phyloP scores from a whole-genome alignment of 768 basidiomycete genomes.

The Rhizopogon roseolus region DNA sequence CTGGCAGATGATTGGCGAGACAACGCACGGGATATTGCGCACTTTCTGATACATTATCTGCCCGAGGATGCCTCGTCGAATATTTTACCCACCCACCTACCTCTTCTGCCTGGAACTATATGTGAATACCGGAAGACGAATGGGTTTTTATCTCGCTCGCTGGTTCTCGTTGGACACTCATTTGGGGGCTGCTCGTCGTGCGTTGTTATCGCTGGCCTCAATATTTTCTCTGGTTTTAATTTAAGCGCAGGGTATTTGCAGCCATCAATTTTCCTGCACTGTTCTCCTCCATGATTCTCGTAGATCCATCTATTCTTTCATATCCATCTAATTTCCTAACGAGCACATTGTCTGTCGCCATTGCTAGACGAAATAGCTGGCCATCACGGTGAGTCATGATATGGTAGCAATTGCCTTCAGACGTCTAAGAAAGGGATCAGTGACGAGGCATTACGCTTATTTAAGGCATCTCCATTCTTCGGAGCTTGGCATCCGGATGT shows the following conservation, averaged over 20 bases:
- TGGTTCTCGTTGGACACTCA: conserved; percentile 78
- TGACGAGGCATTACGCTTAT: conserved; percentile 49
- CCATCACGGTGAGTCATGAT: conserved; percentile 40
- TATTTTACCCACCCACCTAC: conserved; percentile 48
- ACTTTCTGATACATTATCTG: conserved; percentile 66
- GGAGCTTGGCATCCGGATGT: conserved; percentile 60
- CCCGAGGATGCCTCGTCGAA: conserved; percentile 35
- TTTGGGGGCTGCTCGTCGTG: conserved; percentile 77
- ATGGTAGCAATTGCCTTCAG: neutral
- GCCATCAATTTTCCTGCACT: conserved; percentile 59
- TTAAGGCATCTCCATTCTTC: conserved; percentile 63
- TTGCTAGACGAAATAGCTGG: conserved; percentile 63
- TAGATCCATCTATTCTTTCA: conserved; percentile 69
- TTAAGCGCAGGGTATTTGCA: conserved; percentile 46
- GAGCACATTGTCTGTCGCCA: conserved; percentile 34
- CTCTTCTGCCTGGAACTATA: conserved; percentile 39
- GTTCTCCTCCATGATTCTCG: conserved; percentile 65
- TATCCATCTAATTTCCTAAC: conserved; percentile 4
- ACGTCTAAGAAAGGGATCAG: conserved; percentile 25
- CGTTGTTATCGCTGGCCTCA: conserved; percentile 21
- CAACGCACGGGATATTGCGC: conserved; percentile 69
- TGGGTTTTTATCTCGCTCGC: conserved; percentile 47
- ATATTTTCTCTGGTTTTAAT: neutral
- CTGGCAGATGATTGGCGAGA: conserved; percentile 73
- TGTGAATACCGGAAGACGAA: conserved; percentile 33